Conservation (phyloP, 768 basidiomycete genomes). For the Trametes cinnabarina region DNA sequence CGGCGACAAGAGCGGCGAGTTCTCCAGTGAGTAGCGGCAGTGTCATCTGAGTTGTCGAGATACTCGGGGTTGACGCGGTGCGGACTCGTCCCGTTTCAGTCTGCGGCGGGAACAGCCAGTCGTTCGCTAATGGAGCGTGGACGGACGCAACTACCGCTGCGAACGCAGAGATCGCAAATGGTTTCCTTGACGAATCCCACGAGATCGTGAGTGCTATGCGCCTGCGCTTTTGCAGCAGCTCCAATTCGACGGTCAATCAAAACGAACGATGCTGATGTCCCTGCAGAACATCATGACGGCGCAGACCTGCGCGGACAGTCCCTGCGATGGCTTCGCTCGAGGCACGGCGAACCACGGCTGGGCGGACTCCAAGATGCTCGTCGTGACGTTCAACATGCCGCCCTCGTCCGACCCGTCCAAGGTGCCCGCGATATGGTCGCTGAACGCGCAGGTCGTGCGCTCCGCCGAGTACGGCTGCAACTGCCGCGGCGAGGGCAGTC, state of each 20-base stretch:
- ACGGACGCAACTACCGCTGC: constrained; percentile 26
- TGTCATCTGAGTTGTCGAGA: neutral
- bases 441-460: constrained; percentile 30
- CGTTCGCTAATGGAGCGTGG: constrained; percentile 28
- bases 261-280: neutral
- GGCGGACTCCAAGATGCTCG: constrained; percentile 27
- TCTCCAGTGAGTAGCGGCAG: constrained; percentile 17
- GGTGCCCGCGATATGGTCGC: constrained; percentile 30
- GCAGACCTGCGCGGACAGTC: constrained; percentile 18
- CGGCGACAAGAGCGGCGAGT: constrained; percentile 25
- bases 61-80: no score
- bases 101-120: constrained; percentile 30
- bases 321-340: constrained; percentile 30
- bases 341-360: constrained; percentile 32
- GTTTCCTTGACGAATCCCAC: constrained; percentile 15
- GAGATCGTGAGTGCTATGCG: constrained; percentile 1
- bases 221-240: neutral
- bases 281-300: constrained; percentile 29
- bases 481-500: constrained; percentile 29
- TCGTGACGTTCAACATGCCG: constrained; percentile 31
- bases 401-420: constrained; percentile 16
- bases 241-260: no score
- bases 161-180: constrained; percentile 22
- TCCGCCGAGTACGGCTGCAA: constrained; percentile 34
- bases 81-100: constrained; percentile 8